Percentiles rank a stretch among this genome's conserved stretches.
phyloP scores from a whole-genome alignment of 1,284 basidiomycete genomes.

The Irpex rosettiformis region DNA sequence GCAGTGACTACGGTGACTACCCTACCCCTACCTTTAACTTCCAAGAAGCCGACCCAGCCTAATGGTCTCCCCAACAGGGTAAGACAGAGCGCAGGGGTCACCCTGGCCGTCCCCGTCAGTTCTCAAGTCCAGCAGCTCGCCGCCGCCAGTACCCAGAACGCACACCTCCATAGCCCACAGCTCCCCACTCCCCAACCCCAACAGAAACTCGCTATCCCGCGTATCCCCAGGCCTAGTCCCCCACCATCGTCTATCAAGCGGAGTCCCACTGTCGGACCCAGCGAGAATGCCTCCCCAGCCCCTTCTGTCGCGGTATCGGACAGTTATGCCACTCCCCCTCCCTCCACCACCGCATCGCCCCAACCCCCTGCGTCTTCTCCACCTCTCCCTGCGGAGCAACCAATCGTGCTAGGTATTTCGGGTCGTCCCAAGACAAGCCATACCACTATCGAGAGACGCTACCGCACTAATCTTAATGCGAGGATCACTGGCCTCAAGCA shows the following conservation, averaged over 20 bases:
- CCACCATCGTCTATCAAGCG: constrained; percentile 4
- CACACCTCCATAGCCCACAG: constrained; percentile 24
- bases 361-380: neutral
- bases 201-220: neutral
- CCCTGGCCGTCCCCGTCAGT: constrained; percentile 53
- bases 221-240: neutral
- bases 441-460: constrained; percentile 88
- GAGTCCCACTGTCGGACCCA: constrained; percentile 24
- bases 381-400: constrained; percentile 11
- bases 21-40: neutral
- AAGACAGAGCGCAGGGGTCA: constrained; percentile 56
- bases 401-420: constrained; percentile 24
- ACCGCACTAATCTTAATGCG: constrained; percentile 88
- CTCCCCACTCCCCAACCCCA: neutral
- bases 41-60: constrained; percentile 36
- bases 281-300: constrained; percentile 15
- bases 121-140: constrained; percentile 30
- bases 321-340: too few species aligned
- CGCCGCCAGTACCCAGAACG: constrained; percentile 30
- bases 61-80: constrained; percentile 56
- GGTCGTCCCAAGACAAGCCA: constrained; percentile 81
- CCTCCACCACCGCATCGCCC: too few species aligned
- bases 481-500: constrained; percentile 80
- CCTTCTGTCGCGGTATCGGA: too few species aligned
- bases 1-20: constrained; percentile 11